Evolutionary conservation across 306 rosid genomes (phyloP), one percentile per base, ranked within the genome.

Genomic region (Rubus parviflorus): DNA sequence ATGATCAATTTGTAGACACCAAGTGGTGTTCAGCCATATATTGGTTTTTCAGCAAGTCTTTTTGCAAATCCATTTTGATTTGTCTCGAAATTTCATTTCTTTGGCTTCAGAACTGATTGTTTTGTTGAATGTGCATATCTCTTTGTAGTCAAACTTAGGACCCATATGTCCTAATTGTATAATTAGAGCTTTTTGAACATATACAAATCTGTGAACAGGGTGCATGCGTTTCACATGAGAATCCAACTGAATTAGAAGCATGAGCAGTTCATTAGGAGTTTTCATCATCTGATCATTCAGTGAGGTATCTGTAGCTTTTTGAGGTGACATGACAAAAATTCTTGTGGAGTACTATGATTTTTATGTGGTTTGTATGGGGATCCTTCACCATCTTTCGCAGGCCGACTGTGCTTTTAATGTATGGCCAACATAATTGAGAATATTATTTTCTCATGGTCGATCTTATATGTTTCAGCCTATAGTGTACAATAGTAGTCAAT

Each of bases 171-270:
- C 40, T 16, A 6, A 63, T 23, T 40, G 61, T 42, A 43, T 42
- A 53, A 30, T 1, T 30, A 52, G 58, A 66, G 53, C 25, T 61
- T 54, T 57, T 77, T 71, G n/a, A 72, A 73, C 46, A 76, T 61
- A 38, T 37, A 37, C 72, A 48, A 12, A 42, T 72, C 66, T 67
- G 42, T 77, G 78, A 53, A 67, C 75, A 71, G 71, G 79, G 68
- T 73, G 78, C 64, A 68, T 77, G 79, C 75, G 35, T 53, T 56
- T 74, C 53, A 64, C 68, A 71, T 74, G 77, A 81, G 75, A 79
- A 71, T 81, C 25, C 83, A 75, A 83, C 69, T 74, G 43, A 72
- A 62, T 70, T 77, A 72, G 75, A 72, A 47, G 82, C 79, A 80
- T 72, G 77, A 73, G 77, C 57, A 70, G 74, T 76, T 75, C 35